Evolutionary conservation across 2,329 filamentous ascomycete genomes (phyloP), one percentile per base, ranked within the genome.

Genomic region (Scedosporium aurantiacum): DNA sequence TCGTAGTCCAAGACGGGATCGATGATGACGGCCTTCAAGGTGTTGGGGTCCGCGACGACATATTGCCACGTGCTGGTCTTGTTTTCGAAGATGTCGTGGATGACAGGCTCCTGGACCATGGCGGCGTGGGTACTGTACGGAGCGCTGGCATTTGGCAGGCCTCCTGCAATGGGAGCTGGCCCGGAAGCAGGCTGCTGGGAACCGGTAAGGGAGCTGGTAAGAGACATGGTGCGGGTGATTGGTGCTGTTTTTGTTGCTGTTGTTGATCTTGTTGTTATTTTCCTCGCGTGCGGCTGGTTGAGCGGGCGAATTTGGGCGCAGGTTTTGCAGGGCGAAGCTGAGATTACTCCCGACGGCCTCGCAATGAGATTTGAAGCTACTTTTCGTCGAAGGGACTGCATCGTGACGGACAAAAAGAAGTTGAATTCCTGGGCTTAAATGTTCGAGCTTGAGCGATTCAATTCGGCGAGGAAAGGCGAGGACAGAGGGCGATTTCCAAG

Each of bases 1-100:
- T 84, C 77, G 63, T 78, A 86, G 68, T 87, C 78, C 2, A 87
- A 67, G 0, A 88, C 85, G 0, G 84, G 74, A 65, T 88, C 85
- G 65, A 88, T 85, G 59, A 87, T 81, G 61, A 76, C 79, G 1
- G 82, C 80, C 0, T 66, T 67, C 1, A 66, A 68, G 0, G 80
- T 82, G 0, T 67, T 62, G 0, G 81, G 77, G 63, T 86, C 83
- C 0, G 76, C 79, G 1, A 87, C 78, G 0, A 87, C 65, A 63
- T 85, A 85, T 67, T 86, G 84, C 79, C 80, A 86, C 10, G 82
- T 83, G 8, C 74, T 75, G 0, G 84, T 78, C 5, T 65, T 60
- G 1, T 68, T 63, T 58, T 77, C 75, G 55, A 76, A 78, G 1
- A 77, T 52, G 5, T 69, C 57, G 62, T 78, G 74, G 10, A 78